A percentile compares a stretch with the other conserved stretches of the same genome.
phyloP scores from a whole-genome alignment of 1,284 basidiomycete genomes.

The Tremellales sp. region DNA sequence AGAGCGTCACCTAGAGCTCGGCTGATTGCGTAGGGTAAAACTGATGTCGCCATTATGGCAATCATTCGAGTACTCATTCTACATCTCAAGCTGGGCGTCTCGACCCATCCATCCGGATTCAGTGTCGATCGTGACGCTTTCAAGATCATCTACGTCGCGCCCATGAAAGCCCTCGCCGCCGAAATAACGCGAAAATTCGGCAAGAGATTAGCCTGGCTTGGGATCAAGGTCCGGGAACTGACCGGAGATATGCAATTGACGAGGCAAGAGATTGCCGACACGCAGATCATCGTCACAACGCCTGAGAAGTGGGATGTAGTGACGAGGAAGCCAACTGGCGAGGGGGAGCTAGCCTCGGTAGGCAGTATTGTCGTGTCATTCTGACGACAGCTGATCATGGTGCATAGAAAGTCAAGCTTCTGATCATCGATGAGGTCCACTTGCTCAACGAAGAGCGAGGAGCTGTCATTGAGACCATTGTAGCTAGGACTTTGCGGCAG shows the following conservation, averaged over 20 bases:
- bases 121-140: slow-evolving; percentile 70
- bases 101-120: slow-evolving; percentile 48
- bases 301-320: slow-evolving; percentile 99
- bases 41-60: slow-evolving; percentile 93
- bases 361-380: slow-evolving; percentile 22
- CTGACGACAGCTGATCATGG: slow-evolving; percentile 40
- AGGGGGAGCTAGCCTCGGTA: slow-evolving; percentile 89
- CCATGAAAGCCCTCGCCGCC: slow-evolving; percentile 96
- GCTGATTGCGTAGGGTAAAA: slow-evolving; percentile 73
- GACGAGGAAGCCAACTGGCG: slow-evolving; percentile 92
- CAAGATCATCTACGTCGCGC: slow-evolving; percentile 98
- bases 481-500: slow-evolving; percentile 89
- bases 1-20: not conserved
- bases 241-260: slow-evolving; percentile 99
- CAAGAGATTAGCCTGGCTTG: slow-evolving; percentile 86
- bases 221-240: slow-evolving; percentile 81
- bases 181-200: slow-evolving; percentile 92
- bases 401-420: slow-evolving; percentile 80
- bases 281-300: slow-evolving; percentile 97
- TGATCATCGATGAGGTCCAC: slow-evolving; percentile 99
- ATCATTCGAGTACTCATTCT: slow-evolving; percentile 84
- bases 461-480: slow-evolving; percentile 97
- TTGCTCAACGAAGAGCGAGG: slow-evolving; percentile 96
- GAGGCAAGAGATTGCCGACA: slow-evolving; percentile 86
- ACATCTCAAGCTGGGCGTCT: slow-evolving; percentile 54